Percentiles rank a stretch among this genome's conserved stretches.
Conservation (phyloP, 306 rosid species). For the Arachis hypogaea region DNA sequence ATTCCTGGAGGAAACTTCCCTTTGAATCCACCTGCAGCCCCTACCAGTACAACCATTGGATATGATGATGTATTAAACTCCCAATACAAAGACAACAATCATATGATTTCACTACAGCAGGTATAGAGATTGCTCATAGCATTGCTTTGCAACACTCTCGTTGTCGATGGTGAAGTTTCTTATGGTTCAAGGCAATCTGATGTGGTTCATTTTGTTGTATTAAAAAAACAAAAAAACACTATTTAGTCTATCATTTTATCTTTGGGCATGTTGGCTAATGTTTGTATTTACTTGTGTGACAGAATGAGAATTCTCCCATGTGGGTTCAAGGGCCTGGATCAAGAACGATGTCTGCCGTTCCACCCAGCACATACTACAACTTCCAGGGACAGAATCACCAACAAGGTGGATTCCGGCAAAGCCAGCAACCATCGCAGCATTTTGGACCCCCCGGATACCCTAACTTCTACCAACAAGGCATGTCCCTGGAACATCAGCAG, state of each 20-base stretch:
- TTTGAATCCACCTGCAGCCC: conserved; percentile 74
- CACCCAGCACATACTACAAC: conserved; percentile 78
- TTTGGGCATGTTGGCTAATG: not conserved
- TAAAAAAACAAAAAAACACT: too few relatives aligned
- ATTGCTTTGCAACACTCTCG: not conserved
- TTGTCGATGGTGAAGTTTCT: conserved; percentile 14
- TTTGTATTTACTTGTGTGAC: conserved; percentile 33
- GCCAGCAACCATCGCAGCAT: conserved; percentile 92
- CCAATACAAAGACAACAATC: conserved; percentile 88
- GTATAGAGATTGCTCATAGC: conserved; percentile 37
- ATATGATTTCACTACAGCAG: conserved; percentile 95
- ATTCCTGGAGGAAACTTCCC: conserved; percentile 95
- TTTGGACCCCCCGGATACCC: conserved; percentile 73
- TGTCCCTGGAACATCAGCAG: conserved; percentile 84
- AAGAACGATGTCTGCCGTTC: conserved; percentile 85
- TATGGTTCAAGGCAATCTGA: not conserved
- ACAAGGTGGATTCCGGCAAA: conserved; percentile 78
- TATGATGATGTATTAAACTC: conserved; percentile 83
- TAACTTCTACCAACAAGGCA: conserved; percentile 85
- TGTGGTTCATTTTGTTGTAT: conserved; percentile 8
- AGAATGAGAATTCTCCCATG: conserved; percentile 93
- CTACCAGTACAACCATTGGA: conserved; percentile 76
- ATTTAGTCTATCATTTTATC: too few relatives aligned
- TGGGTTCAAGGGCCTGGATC: conserved; percentile 99
- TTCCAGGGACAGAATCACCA: conserved; percentile 97